Percentiles rank a stretch among this genome's conserved stretches.
phyloP scores from a whole-genome alignment of 2,329 filamentous ascomycete genomes.

The Sporothrix sp. region DNA sequence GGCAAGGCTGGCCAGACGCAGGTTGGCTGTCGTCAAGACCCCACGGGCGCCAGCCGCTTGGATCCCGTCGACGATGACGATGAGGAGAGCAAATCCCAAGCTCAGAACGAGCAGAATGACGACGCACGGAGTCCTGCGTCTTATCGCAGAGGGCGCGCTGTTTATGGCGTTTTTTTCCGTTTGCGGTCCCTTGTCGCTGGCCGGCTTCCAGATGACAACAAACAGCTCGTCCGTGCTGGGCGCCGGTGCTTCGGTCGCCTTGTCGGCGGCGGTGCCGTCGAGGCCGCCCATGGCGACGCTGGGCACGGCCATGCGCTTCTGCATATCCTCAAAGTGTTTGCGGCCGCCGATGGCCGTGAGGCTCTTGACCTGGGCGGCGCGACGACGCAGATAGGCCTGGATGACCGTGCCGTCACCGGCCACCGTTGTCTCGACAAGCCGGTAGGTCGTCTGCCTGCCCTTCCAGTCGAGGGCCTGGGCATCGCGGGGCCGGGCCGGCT shows the following conservation, averaged over 20 bases:
- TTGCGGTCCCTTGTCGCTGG: neutral
- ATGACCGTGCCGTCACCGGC: constrained; percentile 31
- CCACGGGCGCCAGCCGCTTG: too few relatives aligned
- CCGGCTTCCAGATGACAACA: constrained; percentile 2
- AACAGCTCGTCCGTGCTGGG: constrained; percentile 8
- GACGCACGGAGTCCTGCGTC: too few relatives aligned
- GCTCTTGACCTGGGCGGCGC: neutral
- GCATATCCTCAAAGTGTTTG: neutral
- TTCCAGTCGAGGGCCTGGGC: constrained; percentile 21
- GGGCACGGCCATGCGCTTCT: constrained; percentile 1
- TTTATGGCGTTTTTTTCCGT: neutral
- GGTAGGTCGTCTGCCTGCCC: constrained; percentile 31
- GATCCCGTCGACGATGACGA: too few relatives aligned
- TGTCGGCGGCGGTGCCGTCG: neutral
- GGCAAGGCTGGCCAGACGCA: too few relatives aligned
- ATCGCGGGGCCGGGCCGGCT: constrained; percentile 20
- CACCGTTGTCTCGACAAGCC: constrained; percentile 30
- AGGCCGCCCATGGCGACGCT: neutral
- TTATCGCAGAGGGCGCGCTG: too few relatives aligned
- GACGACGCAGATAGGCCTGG: constrained; percentile 37
- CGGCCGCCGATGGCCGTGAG: neutral
- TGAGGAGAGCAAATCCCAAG: too few relatives aligned
- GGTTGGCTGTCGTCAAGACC: too few relatives aligned
- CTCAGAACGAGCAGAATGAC: too few relatives aligned
- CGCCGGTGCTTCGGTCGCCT: neutral